Evolutionary conservation across 441 rosid genomes (phyloP).

Genomic region (Eutrema salsugineum): DNA sequence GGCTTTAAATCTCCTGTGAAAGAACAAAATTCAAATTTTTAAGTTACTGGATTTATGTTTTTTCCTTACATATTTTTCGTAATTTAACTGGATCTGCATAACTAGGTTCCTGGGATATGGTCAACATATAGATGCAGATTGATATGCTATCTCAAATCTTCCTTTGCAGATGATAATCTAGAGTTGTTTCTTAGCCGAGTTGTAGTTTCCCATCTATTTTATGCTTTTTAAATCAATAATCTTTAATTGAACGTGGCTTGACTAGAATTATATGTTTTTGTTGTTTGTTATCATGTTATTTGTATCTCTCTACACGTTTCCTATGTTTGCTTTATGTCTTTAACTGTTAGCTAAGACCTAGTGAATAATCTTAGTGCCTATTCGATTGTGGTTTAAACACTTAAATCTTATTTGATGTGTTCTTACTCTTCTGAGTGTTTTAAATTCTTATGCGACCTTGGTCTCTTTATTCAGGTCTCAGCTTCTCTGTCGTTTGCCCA

Average conservation of each 20-base stretch:
- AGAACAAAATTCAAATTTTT: background rate
- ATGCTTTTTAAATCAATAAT: background rate
- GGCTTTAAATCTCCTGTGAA: background rate
- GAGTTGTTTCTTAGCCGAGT: background rate
- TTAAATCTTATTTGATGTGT: background rate
- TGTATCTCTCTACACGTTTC: background rate
- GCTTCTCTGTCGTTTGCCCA: conserved; percentile 45
- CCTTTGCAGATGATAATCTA: background rate
- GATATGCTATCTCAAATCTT: background rate
- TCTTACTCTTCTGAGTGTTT: background rate
- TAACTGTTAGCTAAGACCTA: background rate
- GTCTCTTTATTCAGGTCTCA: conserved; percentile 41
- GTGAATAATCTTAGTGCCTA: background rate
- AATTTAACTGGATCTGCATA: conserved; percentile 9
- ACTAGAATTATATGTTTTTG: background rate
- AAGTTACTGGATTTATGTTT: background rate
- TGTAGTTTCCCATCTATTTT: background rate
- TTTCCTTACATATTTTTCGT: background rate
- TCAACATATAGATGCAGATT: background rate
- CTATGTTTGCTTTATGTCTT: background rate
- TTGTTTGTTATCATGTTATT: background rate
- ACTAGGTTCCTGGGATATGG: background rate
- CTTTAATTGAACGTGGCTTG: background rate
- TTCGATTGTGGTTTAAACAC: background rate
- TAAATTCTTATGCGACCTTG: background rate